These are phyloP conservation scores for Smithsoniella earleae DNA, from an alignment of 163 green algal species.

Conservation along the genomic window DNA sequence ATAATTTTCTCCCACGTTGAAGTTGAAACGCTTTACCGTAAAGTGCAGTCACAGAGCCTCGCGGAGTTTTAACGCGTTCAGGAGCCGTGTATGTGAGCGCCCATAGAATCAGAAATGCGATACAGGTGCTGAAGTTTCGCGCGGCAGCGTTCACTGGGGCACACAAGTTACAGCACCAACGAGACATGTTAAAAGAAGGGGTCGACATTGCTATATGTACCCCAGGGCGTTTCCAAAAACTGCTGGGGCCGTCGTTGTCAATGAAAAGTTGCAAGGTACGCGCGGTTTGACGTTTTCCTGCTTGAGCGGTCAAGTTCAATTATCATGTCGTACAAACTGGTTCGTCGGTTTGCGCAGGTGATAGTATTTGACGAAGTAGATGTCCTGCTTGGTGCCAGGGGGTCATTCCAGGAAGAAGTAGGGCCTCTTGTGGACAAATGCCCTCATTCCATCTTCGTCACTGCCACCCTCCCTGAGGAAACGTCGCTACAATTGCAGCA, in stretches of 20 bases:
- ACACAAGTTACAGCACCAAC: constrained; percentile 13
- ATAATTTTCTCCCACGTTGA: neutral
- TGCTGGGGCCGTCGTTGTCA: constrained; percentile 47
- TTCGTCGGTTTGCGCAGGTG: neutral
- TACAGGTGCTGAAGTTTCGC: constrained; percentile 21
- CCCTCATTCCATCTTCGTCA: constrained; percentile 60
- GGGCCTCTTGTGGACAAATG: constrained; percentile 46
- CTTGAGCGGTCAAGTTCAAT: neutral
- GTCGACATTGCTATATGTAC: constrained; percentile 75
- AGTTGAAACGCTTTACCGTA: neutral
- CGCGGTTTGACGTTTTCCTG: neutral
- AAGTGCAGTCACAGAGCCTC: neutral
- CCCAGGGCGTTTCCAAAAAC: constrained; percentile 56
- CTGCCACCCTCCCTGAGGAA: constrained; percentile 69
- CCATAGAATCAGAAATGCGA: too few species aligned
- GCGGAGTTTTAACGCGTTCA: neutral
- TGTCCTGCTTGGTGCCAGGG: constrained; percentile 62
- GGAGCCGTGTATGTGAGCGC: too few species aligned
- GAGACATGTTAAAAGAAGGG: constrained; percentile 39
- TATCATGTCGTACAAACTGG: neutral
- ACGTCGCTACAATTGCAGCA: constrained; percentile 49
- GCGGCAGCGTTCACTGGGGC: constrained; percentile 29
- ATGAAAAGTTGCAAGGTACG: constrained; percentile 39
- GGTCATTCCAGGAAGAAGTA: constrained; percentile 58
- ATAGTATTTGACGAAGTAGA: constrained; percentile 84